These are phyloP conservation scores for Malus orientalis DNA, from an alignment of 306 rosid species.

Conservation along the genomic window DNA sequence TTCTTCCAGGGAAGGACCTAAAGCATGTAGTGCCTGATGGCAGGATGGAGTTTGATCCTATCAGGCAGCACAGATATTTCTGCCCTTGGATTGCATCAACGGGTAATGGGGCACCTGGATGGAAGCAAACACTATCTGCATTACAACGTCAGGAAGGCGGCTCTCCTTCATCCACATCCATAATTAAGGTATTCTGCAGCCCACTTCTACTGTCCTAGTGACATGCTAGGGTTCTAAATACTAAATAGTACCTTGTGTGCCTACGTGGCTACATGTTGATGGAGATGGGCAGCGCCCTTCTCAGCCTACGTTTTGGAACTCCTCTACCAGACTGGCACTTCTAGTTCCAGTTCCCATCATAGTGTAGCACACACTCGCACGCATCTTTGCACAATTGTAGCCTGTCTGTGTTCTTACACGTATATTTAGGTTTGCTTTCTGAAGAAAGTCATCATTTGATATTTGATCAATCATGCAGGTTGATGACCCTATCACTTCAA, in stretches of 20 bases:
- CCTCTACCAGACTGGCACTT: not conserved
- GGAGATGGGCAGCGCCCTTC: not conserved
- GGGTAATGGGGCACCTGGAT: constrained; percentile 62
- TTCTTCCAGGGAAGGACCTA: constrained; percentile 40
- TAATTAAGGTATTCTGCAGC: constrained; percentile 49
- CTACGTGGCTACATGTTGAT: not conserved
- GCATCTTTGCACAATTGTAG: not conserved
- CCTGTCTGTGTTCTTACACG: not conserved
- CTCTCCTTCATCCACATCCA: constrained; percentile 44
- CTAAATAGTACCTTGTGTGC: not conserved
- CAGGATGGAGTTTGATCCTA: constrained; percentile 71
- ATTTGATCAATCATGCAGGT: constrained; percentile 49
- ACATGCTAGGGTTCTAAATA: not conserved
- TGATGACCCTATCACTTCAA: constrained; percentile 73
- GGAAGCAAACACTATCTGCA: constrained; percentile 81
- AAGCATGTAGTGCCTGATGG: constrained; percentile 26
- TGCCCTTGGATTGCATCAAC: constrained; percentile 87
- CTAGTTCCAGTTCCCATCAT: no score
- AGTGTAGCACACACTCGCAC: not conserved
- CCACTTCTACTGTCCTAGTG: not conserved
- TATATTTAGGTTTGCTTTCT: not conserved
- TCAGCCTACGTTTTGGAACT: not conserved
- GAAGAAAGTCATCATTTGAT: constrained; percentile 13
- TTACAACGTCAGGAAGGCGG: constrained; percentile 43
- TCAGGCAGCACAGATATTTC: constrained; percentile 86